Evolutionary conservation across 352 stramenopile species (phyloP), one percentile per base, ranked within the genome.

Genomic region (Blastocystis sp.): DNA sequence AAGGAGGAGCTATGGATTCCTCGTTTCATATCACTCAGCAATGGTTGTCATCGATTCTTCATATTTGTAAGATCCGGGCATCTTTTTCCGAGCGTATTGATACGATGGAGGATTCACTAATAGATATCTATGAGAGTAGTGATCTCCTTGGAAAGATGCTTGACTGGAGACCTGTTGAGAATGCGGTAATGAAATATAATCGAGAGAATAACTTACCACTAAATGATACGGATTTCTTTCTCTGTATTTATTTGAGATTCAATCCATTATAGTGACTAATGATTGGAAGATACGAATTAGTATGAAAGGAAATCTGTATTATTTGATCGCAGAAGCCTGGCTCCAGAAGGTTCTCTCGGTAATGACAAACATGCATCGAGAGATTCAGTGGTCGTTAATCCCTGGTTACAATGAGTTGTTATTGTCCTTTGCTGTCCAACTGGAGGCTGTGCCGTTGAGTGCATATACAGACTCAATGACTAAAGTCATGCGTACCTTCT

Each of bases 301-400:
- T 33, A 84, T 84, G 73, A 84, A 84, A 40, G 78, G 78, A 19
- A 89, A 89, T 64, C 60, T 89, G 40, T 89, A 89, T 56, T 89
- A 89, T n/a, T 17, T 89, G 19, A 79, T 89, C 42, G 66, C 57
- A 30, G 78, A 89, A 42, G 78, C 78, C 37, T 89, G 78, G 78
- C 59, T 89, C 33, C 78, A 89, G 57, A 89, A 89, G 33, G 57
- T 89, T 27, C 48, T 89, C 4, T 77, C 54, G 1, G 58, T 89
- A 19, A 89, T 89, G 57, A 79, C 66, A 19, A 89, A 89, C 30
- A 68, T 89, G 56, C 78, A 89, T 48, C 33, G 78, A 0, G 78
- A 89, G 44, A 89, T 89, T 53, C 78, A 89, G 78, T 89, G 78
- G 78, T 79, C 78, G 11, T 19, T 27, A 15, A 89, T 89, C 11